These are phyloP conservation scores for Acacia confusa DNA, from an alignment of 306 rosid species.

Conservation along the genomic window DNA sequence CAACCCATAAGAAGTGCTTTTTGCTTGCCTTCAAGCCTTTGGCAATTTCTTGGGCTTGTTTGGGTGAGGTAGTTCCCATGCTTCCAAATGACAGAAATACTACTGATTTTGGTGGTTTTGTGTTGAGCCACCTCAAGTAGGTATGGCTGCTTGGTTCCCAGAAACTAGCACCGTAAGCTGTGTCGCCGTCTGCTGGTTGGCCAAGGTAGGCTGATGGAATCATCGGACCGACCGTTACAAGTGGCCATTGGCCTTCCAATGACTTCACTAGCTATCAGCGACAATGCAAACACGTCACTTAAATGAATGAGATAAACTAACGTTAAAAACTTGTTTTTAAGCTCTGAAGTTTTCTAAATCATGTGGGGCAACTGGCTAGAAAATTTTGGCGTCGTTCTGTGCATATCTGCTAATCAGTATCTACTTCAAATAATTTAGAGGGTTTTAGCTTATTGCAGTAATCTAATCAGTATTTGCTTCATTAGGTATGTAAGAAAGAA, in stretches of 20 bases:
- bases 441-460: background rate
- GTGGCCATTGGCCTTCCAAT: constrained; percentile 39
- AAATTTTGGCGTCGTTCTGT: background rate
- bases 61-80: constrained; percentile 21
- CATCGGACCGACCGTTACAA: constrained; percentile 47
- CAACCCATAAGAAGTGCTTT: constrained; percentile 41
- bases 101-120: constrained; percentile 31
- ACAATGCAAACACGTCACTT: background rate
- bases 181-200: constrained; percentile 39
- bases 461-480: background rate
- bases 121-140: constrained; percentile 39
- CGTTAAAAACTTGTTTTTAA: background rate
- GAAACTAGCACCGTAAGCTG: constrained; percentile 36
- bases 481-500: too few relatives aligned
- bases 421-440: background rate
- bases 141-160: constrained; percentile 33
- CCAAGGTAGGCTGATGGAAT: constrained; percentile 55
- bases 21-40: constrained; percentile 39
- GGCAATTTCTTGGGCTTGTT: constrained; percentile 47
- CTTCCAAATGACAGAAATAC: constrained; percentile 49
- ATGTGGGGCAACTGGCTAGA: background rate
- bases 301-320: background rate
- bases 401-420: background rate
- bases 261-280: constrained; percentile 34
- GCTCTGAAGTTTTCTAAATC: background rate